Conservation (phyloP, 23 red algal genomes). For the Gracilariopsis chorda region DNA sequence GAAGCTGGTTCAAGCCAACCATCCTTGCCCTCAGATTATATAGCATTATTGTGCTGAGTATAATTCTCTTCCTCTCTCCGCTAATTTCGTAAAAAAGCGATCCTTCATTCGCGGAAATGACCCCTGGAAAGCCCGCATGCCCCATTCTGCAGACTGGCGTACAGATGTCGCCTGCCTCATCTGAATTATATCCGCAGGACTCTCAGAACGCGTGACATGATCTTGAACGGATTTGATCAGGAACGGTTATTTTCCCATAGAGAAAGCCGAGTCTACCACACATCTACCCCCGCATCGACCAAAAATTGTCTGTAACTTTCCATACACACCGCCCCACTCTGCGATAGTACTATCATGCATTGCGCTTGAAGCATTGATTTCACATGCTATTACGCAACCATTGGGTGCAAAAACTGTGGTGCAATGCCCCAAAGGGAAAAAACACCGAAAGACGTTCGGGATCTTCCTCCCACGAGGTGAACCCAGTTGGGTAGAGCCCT, state of each 20-base stretch:
- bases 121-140: neutral
- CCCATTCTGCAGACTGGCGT: neutral
- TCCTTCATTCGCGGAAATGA: neutral
- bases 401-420: conserved; percentile 15
- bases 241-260: neutral
- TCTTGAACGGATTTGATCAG: neutral
- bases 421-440: too few species aligned
- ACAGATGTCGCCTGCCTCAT: neutral
- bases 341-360: conserved; percentile 8
- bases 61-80: neutral
- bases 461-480: too few species aligned
- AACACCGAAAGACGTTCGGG: too few species aligned
- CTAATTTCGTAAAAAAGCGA: neutral
- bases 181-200: neutral
- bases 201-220: too few species aligned
- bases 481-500: too few species aligned
- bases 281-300: neutral
- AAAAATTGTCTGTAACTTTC: neutral
- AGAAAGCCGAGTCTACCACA: conserved; percentile 31
- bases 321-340: neutral
- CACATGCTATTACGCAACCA: conserved; percentile 14
- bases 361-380: conserved; percentile 12
- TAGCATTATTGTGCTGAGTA: too few species aligned
- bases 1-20: too few species aligned
- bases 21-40: too few species aligned